Evolutionary conservation across 306 rosid genomes (phyloP), one percentile per base, ranked within the genome.

Genomic region (Fragaria vesca): DNA sequence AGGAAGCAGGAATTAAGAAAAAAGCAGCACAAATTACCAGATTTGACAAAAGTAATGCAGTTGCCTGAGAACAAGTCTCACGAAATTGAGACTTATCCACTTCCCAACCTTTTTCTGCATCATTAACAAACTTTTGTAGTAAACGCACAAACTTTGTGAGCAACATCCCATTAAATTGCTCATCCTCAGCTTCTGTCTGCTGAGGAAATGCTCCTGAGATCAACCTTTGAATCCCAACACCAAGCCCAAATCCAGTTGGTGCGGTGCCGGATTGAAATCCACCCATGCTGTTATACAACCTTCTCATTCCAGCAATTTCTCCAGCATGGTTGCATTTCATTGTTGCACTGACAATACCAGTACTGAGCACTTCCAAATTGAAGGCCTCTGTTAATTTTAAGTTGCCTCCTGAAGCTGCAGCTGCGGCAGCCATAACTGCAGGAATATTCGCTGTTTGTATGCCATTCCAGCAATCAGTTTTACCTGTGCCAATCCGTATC

Each of bases 221-320:
- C 88, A 95, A 88, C 81, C 97, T 86, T 84, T 95, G 99, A 80
- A 95, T 87, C 74, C 98, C 98, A 69, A 42, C 88, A 80, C 93
- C 94, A 40, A 93, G 47, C 78, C 98, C 98, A 83, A 86, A 80
- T 79, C 98, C 89, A 66, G 91, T 71, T 71, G 90, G 87, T 51
- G 92, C 43, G 72, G 89, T 73, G 76, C 72, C 82, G 17, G 93
- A 78, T 67, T 95, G 93, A 85, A 95, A 95, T 69, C 97, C 99
- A 85, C 98, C 98, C 81, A 95, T 92, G 84, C 97, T 95, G 89
- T 86, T 89, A 83, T 91, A 95, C 88, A 93, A 84, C 82, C 97
- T 95, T 89, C 99, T 92, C 99, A 95, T 95, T 45, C 99, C 99
- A 50, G 96, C 96, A 81, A 95, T 95, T 86, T 95, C 99, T 77